Conservation (phyloP, 2,329 filamentous ascomycete genomes). For the Arthrobotrys musiformis region DNA sequence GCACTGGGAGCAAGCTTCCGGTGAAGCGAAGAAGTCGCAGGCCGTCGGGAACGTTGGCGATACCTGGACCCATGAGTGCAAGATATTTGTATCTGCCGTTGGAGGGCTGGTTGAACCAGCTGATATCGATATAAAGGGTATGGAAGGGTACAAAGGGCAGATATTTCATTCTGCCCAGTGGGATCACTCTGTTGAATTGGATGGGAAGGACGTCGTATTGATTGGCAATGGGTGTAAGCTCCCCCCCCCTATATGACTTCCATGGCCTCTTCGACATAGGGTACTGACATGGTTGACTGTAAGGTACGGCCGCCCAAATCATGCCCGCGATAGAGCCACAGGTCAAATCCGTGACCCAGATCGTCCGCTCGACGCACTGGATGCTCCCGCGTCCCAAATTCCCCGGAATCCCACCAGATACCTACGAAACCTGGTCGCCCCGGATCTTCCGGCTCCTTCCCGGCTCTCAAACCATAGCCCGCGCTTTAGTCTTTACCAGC, state of each 20-base stretch:
- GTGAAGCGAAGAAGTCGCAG: constrained; percentile 60
- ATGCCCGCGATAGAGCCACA: constrained; percentile 67
- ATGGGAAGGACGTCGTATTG: constrained; percentile 69
- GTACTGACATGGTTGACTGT: too few relatives aligned
- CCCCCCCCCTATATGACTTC: not conserved
- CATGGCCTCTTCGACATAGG: too few relatives aligned
- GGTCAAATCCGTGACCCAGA: constrained; percentile 70
- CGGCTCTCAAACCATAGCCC: constrained; percentile 65
- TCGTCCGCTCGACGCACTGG: constrained; percentile 71
- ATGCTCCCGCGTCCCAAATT: constrained; percentile 63
- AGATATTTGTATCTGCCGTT: constrained; percentile 68
- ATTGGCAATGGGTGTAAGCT: constrained; percentile 69
- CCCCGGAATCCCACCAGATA: constrained; percentile 63
- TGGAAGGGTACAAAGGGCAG: constrained; percentile 68
- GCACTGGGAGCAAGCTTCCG: constrained; percentile 66
- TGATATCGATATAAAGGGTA: constrained; percentile 66
- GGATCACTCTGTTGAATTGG: constrained; percentile 68
- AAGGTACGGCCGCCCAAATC: constrained; percentile 67
- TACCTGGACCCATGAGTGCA: constrained; percentile 68
- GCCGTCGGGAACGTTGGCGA: constrained; percentile 58
- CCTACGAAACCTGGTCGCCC: constrained; percentile 66
- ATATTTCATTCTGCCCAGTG: constrained; percentile 71
- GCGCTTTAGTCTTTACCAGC: constrained; percentile 65
- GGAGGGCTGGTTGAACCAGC: constrained; percentile 70
- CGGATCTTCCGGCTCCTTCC: constrained; percentile 67